Conservation (phyloP, 2,329 filamentous ascomycete genomes). For the Tolypocladium capitatum region DNA sequence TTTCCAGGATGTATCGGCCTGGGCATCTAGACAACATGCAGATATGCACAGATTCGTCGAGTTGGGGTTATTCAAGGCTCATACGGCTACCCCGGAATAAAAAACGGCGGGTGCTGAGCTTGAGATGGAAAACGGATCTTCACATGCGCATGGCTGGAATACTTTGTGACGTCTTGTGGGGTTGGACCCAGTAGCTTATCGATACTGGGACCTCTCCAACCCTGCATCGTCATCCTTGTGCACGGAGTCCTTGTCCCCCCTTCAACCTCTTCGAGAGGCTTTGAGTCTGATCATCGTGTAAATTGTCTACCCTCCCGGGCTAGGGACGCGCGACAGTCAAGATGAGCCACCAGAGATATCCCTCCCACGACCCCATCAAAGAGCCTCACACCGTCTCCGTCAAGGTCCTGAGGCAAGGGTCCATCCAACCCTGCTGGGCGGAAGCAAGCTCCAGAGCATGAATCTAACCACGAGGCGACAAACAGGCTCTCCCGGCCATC, state of each 20-base stretch:
- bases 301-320: not conserved
- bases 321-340: conserved; percentile 3
- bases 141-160: not conserved
- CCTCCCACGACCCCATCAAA: conserved; percentile 46
- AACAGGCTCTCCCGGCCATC: conserved; percentile 69
- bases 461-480: not conserved
- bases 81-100: not conserved
- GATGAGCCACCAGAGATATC: conserved; percentile 47
- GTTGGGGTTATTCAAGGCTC: not conserved
- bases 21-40: not conserved
- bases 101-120: not conserved
- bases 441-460: not conserved
- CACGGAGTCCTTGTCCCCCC: not conserved
- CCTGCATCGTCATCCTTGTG: not conserved
- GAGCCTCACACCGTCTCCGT: conserved; percentile 69
- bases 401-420: conserved; percentile 54
- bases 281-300: not conserved
- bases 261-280: not conserved
- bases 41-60: not conserved
- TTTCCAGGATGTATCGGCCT: not conserved
- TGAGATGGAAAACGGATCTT: not conserved
- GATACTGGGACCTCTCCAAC: not conserved
- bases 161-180: not conserved
- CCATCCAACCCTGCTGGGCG: not conserved
- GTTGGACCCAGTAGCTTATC: not conserved